Conservation (phyloP, 257 asterid species). For the Fraxinus americana region DNA sequence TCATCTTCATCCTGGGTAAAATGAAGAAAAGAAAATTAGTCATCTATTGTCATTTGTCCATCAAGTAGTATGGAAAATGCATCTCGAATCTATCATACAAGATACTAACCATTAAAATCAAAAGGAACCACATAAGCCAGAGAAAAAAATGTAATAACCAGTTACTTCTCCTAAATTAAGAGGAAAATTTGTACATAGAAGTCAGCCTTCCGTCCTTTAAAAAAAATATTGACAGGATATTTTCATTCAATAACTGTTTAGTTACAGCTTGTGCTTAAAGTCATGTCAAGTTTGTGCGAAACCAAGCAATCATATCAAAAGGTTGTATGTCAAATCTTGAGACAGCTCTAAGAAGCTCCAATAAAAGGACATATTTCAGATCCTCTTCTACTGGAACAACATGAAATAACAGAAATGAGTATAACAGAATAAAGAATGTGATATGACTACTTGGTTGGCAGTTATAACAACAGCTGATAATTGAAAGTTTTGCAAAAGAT, state of each 20-base stretch:
- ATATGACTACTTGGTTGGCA: background rate
- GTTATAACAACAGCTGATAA: background rate
- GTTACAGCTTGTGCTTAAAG: background rate
- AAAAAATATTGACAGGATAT: background rate
- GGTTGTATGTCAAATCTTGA: background rate
- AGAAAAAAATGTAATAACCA: background rate
- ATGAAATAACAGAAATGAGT: background rate
- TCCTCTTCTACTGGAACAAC: background rate
- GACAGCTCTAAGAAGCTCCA: background rate
- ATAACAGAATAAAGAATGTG: conserved; percentile 7
- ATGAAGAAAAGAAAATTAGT: conserved; percentile 23
- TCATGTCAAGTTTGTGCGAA: background rate
- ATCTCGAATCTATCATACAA: background rate
- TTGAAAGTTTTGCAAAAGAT: background rate
- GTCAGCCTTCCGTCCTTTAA: background rate
- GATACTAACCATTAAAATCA: background rate
- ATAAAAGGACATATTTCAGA: background rate
- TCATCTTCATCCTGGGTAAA: conserved; percentile 62
- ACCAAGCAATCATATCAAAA: conserved; percentile 8
- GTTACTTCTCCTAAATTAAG: background rate
- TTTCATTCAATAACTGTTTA: background rate
- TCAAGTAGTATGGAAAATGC: background rate
- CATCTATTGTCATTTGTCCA: conserved; percentile 10
- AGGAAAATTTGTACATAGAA: background rate
- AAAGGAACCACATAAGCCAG: background rate